Conservation (phyloP, 805 yeast species). For the Metschnikowia cubensis region DNA sequence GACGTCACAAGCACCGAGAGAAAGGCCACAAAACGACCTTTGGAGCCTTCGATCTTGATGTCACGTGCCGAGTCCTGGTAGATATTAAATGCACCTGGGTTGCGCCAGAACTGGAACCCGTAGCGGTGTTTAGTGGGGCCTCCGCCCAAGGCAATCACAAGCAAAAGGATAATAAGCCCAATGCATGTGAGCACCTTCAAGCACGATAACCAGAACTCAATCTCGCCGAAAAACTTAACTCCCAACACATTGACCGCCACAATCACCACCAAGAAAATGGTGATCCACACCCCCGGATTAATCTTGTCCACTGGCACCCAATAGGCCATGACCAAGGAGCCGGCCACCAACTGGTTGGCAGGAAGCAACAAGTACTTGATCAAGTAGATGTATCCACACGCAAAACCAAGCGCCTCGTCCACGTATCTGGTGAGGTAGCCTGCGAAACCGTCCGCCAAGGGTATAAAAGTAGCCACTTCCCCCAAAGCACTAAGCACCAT, state of each 20-base stretch:
- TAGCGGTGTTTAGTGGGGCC: constrained; percentile 69
- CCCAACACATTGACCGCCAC: constrained; percentile 43
- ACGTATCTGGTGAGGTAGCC: constrained; percentile 62
- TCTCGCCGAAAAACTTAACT: constrained; percentile 46
- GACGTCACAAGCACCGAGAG: constrained; percentile 61
- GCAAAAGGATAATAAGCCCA: constrained; percentile 61
- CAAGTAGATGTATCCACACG: constrained; percentile 62
- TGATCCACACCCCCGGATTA: constrained; percentile 48
- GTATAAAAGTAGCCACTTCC: constrained; percentile 65
- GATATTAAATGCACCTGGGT: constrained; percentile 60
- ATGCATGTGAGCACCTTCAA: constrained; percentile 62
- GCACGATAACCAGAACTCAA: constrained; percentile 54
- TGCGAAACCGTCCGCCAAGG: constrained; percentile 62
- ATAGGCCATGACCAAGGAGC: constrained; percentile 49
- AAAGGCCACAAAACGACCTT: constrained; percentile 60
- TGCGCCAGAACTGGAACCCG: constrained; percentile 68
- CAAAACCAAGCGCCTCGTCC: constrained; percentile 65
- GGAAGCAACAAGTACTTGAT: constrained; percentile 52
- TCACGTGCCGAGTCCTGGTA: constrained; percentile 41
- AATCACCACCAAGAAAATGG: constrained; percentile 41
- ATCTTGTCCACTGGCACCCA: constrained; percentile 46
- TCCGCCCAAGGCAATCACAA: constrained; percentile 72
- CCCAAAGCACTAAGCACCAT: constrained; percentile 52
- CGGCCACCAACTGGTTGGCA: constrained; percentile 65
- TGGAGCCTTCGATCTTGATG: constrained; percentile 36